Evolutionary conservation across 768 basidiomycete genomes (phyloP).

Genomic region (Boletales sp.): DNA sequence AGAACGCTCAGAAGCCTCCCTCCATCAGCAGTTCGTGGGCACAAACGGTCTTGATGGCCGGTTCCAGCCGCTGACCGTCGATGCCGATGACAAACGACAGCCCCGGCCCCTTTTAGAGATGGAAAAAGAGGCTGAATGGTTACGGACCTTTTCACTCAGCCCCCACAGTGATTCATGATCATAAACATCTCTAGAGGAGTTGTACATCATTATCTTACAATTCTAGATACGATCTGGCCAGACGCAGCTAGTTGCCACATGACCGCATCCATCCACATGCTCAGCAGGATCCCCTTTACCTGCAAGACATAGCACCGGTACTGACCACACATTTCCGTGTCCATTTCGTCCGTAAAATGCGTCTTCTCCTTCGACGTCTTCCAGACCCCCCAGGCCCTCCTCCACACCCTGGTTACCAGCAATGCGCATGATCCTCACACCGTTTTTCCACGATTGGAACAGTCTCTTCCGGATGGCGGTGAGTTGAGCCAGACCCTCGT

Average conservation of each 20-base stretch:
- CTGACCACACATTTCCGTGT: slow-evolving; percentile 9
- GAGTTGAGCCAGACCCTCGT: slow-evolving; percentile 52
- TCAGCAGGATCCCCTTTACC: slow-evolving; percentile 24
- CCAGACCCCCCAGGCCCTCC: slow-evolving; percentile 34
- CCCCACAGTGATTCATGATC: not conserved
- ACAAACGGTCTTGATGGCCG: slow-evolving; percentile 12
- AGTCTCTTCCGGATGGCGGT: slow-evolving; percentile 45
- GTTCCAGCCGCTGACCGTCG: slow-evolving; percentile 48
- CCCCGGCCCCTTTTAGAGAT: slow-evolving; percentile 70
- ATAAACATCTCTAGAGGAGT: not conserved
- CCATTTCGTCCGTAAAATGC: slow-evolving; percentile 22
- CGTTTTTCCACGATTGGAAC: slow-evolving; percentile 44
- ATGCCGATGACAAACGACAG: slow-evolving; percentile 65
- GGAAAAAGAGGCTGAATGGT: slow-evolving; percentile 73
- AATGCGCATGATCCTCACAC: slow-evolving; percentile 42
- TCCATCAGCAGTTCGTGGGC: slow-evolving; percentile 39
- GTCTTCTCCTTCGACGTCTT: slow-evolving; percentile 27
- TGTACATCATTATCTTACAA: slow-evolving; percentile 1
- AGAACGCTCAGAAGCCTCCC: slow-evolving; percentile 56
- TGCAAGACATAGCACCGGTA: slow-evolving; percentile 39
- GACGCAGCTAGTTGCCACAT: slow-evolving; percentile 30
- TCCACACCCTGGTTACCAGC: slow-evolving; percentile 23
- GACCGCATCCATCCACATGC: slow-evolving; percentile 38
- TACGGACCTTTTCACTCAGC: slow-evolving; percentile 50
- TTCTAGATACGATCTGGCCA: slow-evolving; percentile 33